Evolutionary conservation across 202 grass and related monocot genomes (phyloP).

Genomic region (Saccharum hybrid): DNA sequence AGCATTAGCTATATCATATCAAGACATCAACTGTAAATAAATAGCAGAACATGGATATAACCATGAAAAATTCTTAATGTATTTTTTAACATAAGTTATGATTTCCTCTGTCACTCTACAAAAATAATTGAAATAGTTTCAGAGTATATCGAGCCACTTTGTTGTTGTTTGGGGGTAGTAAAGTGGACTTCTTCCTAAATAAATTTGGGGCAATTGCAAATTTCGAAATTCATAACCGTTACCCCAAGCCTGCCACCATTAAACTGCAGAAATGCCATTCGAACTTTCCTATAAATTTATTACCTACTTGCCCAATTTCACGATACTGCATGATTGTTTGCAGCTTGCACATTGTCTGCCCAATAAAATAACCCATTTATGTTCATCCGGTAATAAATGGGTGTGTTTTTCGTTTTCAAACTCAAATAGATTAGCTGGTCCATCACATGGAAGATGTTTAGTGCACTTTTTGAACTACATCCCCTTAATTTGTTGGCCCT

Average conservation of each 20-base stretch:
- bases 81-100: too few relatives aligned
- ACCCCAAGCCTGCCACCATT: neutral
- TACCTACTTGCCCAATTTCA: neutral
- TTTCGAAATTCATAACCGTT: neutral
- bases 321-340: slow-evolving; percentile 12
- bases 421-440: neutral
- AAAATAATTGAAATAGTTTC: neutral
- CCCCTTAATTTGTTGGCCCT: slow-evolving; percentile 21
- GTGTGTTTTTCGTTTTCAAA: slow-evolving; percentile 1
- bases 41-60: neutral
- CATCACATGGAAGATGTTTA: neutral
- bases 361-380: neutral
- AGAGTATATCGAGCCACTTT: neutral
- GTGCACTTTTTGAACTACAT: neutral
- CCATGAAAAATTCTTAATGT: neutral
- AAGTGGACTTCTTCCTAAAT: neutral
- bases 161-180: neutral
- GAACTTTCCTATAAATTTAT: neutral
- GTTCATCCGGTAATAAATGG: neutral
- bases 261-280: neutral
- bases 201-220: neutral
- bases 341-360: neutral
- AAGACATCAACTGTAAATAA: neutral
- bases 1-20: neutral
- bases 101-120: neutral